Base-by-base conservation (phyloP, 225 moss, liverwort and hornwort genomes). In the Sphagnum contortum region DNA sequence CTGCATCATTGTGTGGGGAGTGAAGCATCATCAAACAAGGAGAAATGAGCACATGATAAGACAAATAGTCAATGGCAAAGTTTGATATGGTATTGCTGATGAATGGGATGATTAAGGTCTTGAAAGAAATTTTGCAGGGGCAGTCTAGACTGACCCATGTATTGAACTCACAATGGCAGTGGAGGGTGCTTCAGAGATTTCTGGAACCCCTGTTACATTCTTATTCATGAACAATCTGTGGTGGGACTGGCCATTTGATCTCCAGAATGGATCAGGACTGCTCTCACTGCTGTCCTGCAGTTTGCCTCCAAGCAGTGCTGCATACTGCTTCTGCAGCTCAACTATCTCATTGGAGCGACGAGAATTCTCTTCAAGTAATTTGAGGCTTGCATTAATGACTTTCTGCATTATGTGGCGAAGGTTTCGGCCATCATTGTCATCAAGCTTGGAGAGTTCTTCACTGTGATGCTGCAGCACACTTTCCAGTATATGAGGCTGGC, bases 371-470 rank as follows among this genome's bases (percentile, higher is more conserved):
- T 91, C 91, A 68, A 94, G 69, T 2, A 94, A 80, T 69, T 91
- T 94, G 69, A 94, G 73, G 74, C 91, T 94, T 29, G 94, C 94
- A 57, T 91, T 91, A 57, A 94, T 94, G 64, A 94, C 94, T 74
- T 94, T 91, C 68, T 91, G 91, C 91, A 91, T 87, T 63, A 91
- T 91, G 14, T 83, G 87, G 60, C 91, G 74, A 69, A 94, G 72
- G 55, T 89, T 91, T 52, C 79, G 77, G 60, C 87, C 89, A 63
- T 89, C 94, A 46, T 81, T 75, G 59, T 91, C 87, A 1, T 90
- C 83, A 65, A 87, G 82, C 59, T 91, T 90, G 50, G 88, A 78
- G 63, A 94, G 71, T 62, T 87, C 94, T 54, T 94, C 94, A 12
- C 87, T 87, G 67, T 94, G 94, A 63, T 91, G 87, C 69, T 89